Percentiles rank a stretch among this genome's conserved stretches.
Evolutionary conservation across 768 basidiomycete genomes (phyloP).

Genomic region (Russula abietina): DNA sequence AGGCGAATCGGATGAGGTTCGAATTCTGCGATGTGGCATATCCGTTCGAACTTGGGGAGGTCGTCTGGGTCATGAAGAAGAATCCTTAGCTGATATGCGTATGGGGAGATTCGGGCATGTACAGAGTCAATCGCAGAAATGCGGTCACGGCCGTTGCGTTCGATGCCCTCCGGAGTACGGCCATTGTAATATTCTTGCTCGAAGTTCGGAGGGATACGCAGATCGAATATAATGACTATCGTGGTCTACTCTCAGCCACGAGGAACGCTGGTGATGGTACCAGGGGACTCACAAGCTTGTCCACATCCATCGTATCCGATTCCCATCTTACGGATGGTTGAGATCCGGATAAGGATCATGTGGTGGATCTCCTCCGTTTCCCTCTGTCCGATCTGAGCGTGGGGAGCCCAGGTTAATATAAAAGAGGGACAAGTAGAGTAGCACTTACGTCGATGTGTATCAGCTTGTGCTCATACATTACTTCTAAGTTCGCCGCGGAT

Average conservation of each 20-base stretch:
- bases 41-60: slow-evolving; percentile 44
- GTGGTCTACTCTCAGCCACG: not conserved
- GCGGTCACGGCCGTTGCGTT: slow-evolving; percentile 45
- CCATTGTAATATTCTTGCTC: slow-evolving; percentile 56
- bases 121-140: slow-evolving; percentile 52
- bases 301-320: slow-evolving; percentile 13
- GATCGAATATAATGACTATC: slow-evolving; percentile 20
- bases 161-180: slow-evolving; percentile 36
- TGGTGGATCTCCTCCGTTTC: slow-evolving; percentile 14
- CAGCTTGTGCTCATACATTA: slow-evolving; percentile 65
- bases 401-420: not conserved
- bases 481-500: slow-evolving; percentile 48
- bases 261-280: not conserved
- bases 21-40: slow-evolving; percentile 49
- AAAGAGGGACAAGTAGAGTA: not conserved
- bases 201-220: slow-evolving; percentile 48
- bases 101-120: slow-evolving; percentile 58
- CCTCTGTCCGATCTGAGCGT: slow-evolving; percentile 14
- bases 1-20: slow-evolving; percentile 28
- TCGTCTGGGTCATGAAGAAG: slow-evolving; percentile 49
- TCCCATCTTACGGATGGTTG: slow-evolving; percentile 20
- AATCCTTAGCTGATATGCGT: slow-evolving; percentile 64
- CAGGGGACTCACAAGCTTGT: slow-evolving; percentile 13
- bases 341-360: slow-evolving; percentile 13
- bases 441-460: slow-evolving; percentile 52